These are phyloP conservation scores for Phytopythium vexans DNA, from an alignment of 352 stramenopile genomes.

Conservation along the genomic window DNA sequence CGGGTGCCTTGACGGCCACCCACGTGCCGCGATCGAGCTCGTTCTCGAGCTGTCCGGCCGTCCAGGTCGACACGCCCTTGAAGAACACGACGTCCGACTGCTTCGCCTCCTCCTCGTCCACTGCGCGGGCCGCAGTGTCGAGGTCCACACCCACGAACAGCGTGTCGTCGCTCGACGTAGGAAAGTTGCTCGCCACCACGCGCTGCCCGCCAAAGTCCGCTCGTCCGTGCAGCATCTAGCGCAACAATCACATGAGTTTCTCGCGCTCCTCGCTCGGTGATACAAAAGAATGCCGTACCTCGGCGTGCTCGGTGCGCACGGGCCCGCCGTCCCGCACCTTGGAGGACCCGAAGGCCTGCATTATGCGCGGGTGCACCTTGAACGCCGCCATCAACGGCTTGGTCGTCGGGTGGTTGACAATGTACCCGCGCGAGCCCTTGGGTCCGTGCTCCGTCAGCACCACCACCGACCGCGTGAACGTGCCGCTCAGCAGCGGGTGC, in stretches of 20 bases:
- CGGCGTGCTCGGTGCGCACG: conserved; percentile 54
- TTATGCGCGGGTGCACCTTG: conserved; percentile 55
- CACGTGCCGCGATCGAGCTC: conserved; percentile 71
- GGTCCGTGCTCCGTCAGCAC: conserved; percentile 64
- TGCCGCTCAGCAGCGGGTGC: conserved; percentile 63
- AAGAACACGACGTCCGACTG: conserved; percentile 75
- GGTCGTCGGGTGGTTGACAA: conserved; percentile 64
- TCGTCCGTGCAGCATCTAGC: conserved; percentile 54
- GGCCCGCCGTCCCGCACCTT: conserved; percentile 61
- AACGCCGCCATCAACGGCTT: conserved; percentile 57
- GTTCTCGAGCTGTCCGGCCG: conserved; percentile 55
- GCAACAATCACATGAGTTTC: neutral
- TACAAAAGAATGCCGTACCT: conserved; percentile 24
- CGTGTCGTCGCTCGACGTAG: conserved; percentile 27
- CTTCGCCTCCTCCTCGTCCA: conserved; percentile 47
- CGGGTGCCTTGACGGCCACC: conserved; percentile 69
- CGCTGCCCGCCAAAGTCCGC: conserved; percentile 60
- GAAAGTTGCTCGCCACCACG: conserved; percentile 48
- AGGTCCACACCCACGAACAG: conserved; percentile 75
- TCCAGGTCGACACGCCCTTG: conserved; percentile 74
- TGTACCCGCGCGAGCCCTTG: conserved; percentile 63
- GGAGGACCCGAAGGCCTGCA: conserved; percentile 53
- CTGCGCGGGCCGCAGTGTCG: conserved; percentile 47
- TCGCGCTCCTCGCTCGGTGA: neutral
- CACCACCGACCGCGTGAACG: conserved; percentile 76